A percentile compares a stretch with the other conserved stretches of the same genome.
These are phyloP conservation scores for Penicillium frequentans DNA, from an alignment of 2,329 filamentous ascomycete genomes.

Conservation along the genomic window DNA sequence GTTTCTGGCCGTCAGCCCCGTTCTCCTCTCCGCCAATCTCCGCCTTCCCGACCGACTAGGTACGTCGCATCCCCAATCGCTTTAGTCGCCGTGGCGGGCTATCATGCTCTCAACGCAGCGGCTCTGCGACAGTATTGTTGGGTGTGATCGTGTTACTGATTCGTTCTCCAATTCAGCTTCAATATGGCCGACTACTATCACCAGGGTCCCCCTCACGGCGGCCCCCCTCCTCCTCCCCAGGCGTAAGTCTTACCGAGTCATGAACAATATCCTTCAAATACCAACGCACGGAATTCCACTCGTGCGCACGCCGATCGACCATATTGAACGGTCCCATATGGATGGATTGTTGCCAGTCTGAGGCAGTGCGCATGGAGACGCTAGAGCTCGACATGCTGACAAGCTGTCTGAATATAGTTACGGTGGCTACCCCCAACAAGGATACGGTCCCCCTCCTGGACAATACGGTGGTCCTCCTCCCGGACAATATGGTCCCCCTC, in stretches of 20 bases:
- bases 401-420: constrained; percentile 20
- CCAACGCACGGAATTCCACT: too few relatives aligned
- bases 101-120: neutral
- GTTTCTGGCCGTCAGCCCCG: neutral
- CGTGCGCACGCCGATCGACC: neutral
- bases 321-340: neutral
- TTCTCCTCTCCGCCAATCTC: neutral
- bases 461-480: neutral
- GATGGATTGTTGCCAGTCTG: neutral
- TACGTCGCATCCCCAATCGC: neutral
- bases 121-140: neutral
- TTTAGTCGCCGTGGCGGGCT: neutral
- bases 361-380: neutral
- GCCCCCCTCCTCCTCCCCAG: constrained; percentile 19
- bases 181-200: constrained; percentile 46
- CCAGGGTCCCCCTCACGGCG: constrained; percentile 30
- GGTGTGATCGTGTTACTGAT: constrained; percentile 7
- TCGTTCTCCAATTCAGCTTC: neutral
- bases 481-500: constrained; percentile 6
- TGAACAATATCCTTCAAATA: neutral
- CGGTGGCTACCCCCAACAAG: constrained; percentile 28
- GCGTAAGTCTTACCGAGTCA: constrained; percentile 12
- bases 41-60: neutral
- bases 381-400: neutral
- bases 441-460: constrained; percentile 30